These are phyloP conservation scores for Malassezia slooffiae DNA, from an alignment of 1,284 basidiomycete species.

Conservation along the genomic window DNA sequence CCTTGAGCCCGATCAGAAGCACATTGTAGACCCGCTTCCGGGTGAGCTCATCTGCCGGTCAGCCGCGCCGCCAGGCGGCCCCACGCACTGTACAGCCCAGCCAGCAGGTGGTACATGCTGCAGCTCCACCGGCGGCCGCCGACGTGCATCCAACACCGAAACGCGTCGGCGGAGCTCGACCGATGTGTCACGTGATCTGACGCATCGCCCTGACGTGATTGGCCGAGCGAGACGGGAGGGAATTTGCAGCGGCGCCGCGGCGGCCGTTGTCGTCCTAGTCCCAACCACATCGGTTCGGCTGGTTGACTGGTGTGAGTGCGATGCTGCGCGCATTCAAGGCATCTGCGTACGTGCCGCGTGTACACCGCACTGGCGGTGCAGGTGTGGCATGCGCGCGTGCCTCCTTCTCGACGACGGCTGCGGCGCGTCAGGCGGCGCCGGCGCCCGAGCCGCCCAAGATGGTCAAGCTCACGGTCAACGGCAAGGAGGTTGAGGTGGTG, in stretches of 20 bases:
- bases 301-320: constrained; percentile 1
- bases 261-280: neutral
- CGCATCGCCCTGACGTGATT: constrained; percentile 6
- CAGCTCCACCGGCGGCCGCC: too few species aligned
- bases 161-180: neutral
- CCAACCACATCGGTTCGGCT: neutral
- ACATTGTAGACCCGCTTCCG: constrained; percentile 25
- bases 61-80: neutral
- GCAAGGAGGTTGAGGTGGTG: constrained; percentile 44
- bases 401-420: constrained; percentile 26
- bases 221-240: constrained; percentile 12
- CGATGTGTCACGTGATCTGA: constrained; percentile 6
- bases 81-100: constrained; percentile 13
- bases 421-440: constrained; percentile 28
- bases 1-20: constrained; percentile 23
- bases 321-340: constrained; percentile 16
- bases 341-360: constrained; percentile 4
- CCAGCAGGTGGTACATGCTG: constrained; percentile 15
- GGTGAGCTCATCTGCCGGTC: constrained; percentile 20
- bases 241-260: neutral
- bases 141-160: too few species aligned
- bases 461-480: constrained; percentile 45
- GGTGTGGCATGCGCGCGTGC: constrained; percentile 13
- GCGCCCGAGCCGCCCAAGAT: constrained; percentile 41
- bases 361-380: constrained; percentile 6